Conservation (phyloP, 805 yeast species). For the Wickerhamomyces bisporus region DNA sequence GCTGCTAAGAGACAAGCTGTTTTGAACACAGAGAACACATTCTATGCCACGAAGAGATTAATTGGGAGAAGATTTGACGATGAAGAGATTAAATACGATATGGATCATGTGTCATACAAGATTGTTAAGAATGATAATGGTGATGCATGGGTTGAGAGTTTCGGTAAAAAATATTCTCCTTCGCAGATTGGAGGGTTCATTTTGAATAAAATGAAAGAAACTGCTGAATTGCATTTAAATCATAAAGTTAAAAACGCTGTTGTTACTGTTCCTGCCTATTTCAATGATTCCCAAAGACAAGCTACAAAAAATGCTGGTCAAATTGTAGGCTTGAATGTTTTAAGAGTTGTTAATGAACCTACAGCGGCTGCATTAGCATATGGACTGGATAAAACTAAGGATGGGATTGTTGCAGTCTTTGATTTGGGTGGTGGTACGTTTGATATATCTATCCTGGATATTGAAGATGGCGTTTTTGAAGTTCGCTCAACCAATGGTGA, state of each 20-base stretch:
- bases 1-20: constrained; percentile 76
- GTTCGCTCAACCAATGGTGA: constrained; percentile 81
- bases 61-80: constrained; percentile 71
- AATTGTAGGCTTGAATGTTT: constrained; percentile 64
- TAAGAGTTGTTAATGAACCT: constrained; percentile 76
- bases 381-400: constrained; percentile 54
- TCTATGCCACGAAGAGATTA: constrained; percentile 76
- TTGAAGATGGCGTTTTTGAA: constrained; percentile 75
- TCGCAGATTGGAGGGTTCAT: constrained; percentile 67
- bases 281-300: constrained; percentile 75
- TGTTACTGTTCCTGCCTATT: constrained; percentile 79
- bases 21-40: constrained; percentile 71
- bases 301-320: constrained; percentile 75
- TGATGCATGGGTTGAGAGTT: constrained; percentile 57
- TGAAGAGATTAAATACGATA: constrained; percentile 64
- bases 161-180: constrained; percentile 50
- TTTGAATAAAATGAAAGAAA: constrained; percentile 55
- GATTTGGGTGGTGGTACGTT: constrained; percentile 84
- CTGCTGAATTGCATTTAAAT: constrained; percentile 50
- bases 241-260: constrained; percentile 58
- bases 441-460: constrained; percentile 70
- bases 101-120: constrained; percentile 55
- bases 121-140: constrained; percentile 55
- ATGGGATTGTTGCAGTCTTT: constrained; percentile 42
- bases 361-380: constrained; percentile 84